Base-by-base conservation (phyloP, 495 filamentous ascomycete species). In the Hamigera avellanea region DNA sequence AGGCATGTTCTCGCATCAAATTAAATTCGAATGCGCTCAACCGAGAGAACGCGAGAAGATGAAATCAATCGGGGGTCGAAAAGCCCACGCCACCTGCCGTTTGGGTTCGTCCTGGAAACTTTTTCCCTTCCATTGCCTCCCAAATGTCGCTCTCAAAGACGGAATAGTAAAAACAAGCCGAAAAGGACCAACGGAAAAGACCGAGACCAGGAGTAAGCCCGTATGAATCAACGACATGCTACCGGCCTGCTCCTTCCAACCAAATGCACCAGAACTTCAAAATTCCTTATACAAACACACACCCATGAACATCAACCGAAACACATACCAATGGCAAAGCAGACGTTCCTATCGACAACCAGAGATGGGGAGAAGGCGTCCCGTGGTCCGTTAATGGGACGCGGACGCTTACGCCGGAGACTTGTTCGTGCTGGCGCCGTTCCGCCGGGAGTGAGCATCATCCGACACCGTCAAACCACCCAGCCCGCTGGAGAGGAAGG, bases 401-500 rank as follows among this genome's bases (percentile, higher is more conserved):
- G 5, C 21, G 4, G 4, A 9, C 9, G 5, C 21, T 23, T 66
- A 69, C 2, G 62, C 66, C 29, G 64, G 64, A 13, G 66, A 69
- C 50, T 69, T 70, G 60, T 56, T 67, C 36, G 63, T 51, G 38
- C 56, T 58, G 26, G 60, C 57, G 28, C 83, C 84, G 48, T 93
- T 91, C 46, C 86, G 81, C 37, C 85, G 76, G 47, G 76, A 73
- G 49, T 86, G 83, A 25, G 54, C 44, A 48, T 87, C 80, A 46
- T 88, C 83, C 45, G 78, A 78, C 53, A 95, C 83, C 8, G 81
- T 81, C 37, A 95, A 63, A 26, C 80, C 75, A 32, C 83, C 80
- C 12, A 95, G 75, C 6, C 85, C 84, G 1, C 76, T 69, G 6
- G 83, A 86, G 38, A 95, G 73, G 67, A 94, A 95, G 19, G 85